Conservation (phyloP, 768 basidiomycete genomes). For the Mycena belliarum region DNA sequence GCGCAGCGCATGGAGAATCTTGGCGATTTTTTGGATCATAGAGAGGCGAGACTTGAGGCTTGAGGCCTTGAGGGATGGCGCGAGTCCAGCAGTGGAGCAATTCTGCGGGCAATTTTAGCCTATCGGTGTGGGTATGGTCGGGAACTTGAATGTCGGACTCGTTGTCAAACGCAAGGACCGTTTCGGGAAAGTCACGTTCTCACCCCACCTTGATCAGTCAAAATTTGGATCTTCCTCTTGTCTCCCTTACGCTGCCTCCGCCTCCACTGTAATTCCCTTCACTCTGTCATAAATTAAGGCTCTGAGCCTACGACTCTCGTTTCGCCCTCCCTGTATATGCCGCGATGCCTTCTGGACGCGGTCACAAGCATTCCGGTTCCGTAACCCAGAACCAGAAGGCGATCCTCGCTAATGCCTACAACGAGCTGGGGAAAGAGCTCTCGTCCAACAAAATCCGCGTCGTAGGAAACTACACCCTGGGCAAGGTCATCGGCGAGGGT, state of each 20-base stretch:
- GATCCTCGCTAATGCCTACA: conserved; percentile 92
- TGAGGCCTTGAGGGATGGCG: too few species aligned
- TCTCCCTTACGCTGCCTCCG: background rate
- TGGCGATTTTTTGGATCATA: background rate
- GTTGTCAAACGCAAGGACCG: background rate
- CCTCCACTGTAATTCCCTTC: conserved; percentile 16
- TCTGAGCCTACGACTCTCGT: conserved; percentile 23
- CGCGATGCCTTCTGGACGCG: conserved; percentile 50
- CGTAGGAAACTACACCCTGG: conserved; percentile 92
- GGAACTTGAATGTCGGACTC: too few species aligned
- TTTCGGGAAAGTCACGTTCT: conserved; percentile 1
- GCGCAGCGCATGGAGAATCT: background rate
- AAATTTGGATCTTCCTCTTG: conserved; percentile 14
- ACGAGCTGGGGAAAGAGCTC: conserved; percentile 95
- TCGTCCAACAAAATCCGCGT: conserved; percentile 89
- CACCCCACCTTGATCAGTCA: conserved; percentile 7
- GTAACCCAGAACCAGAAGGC: conserved; percentile 78
- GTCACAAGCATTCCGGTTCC: conserved; percentile 63
- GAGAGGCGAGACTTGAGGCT: too few species aligned
- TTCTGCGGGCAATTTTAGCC: background rate
- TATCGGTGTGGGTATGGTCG: background rate
- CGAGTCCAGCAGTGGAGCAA: too few species aligned
- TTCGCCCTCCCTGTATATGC: conserved; percentile 34
- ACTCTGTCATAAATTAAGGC: conserved; percentile 21
- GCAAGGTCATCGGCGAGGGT: conserved; percentile 96